Conservation (phyloP, 192 early-diverging fungal genomes). For the Linnemannia elongata region DNA sequence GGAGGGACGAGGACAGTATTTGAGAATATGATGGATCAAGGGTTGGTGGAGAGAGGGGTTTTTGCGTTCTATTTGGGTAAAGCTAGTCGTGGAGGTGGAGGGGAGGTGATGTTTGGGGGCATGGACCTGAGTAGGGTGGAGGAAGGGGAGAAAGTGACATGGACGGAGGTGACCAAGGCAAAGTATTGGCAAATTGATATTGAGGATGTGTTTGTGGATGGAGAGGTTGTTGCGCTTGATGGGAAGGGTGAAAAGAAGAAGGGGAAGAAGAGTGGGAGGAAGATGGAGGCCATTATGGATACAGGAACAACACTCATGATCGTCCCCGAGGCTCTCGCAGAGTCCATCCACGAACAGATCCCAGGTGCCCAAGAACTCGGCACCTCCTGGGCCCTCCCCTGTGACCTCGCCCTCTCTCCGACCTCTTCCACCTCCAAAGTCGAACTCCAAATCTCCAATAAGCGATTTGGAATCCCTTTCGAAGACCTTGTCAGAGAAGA, state of each 20-base stretch:
- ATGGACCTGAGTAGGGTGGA: slow-evolving; percentile 16
- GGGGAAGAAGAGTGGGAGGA: not conserved
- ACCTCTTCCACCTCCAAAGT: not conserved
- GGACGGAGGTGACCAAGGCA: slow-evolving; percentile 53
- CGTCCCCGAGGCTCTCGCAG: slow-evolving; percentile 21
- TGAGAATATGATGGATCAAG: slow-evolving; percentile 70
- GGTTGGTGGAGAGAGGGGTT: slow-evolving; percentile 62
- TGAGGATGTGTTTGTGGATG: slow-evolving; percentile 30
- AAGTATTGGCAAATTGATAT: slow-evolving; percentile 73
- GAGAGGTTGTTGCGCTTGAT: not conserved
- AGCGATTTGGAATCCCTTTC: slow-evolving; percentile 38
- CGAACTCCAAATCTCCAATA: slow-evolving; percentile 29
- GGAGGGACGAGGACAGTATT: slow-evolving; percentile 62
- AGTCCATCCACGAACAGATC: slow-evolving; percentile 19
- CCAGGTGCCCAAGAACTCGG: not conserved
- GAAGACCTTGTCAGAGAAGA: slow-evolving; percentile 36
- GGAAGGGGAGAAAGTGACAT: not conserved
- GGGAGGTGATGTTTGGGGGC: slow-evolving; percentile 51
- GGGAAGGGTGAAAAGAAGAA: not conserved
- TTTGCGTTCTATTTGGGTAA: slow-evolving; percentile 75
- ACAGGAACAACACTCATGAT: slow-evolving; percentile 61
- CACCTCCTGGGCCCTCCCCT: slow-evolving; percentile 33
- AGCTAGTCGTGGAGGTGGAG: slow-evolving; percentile 37
- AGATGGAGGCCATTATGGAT: slow-evolving; percentile 56
- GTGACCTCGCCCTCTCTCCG: not conserved